Evolutionary conservation across 768 basidiomycete species (phyloP).

Genomic region (Russula griseocarnosa): DNA sequence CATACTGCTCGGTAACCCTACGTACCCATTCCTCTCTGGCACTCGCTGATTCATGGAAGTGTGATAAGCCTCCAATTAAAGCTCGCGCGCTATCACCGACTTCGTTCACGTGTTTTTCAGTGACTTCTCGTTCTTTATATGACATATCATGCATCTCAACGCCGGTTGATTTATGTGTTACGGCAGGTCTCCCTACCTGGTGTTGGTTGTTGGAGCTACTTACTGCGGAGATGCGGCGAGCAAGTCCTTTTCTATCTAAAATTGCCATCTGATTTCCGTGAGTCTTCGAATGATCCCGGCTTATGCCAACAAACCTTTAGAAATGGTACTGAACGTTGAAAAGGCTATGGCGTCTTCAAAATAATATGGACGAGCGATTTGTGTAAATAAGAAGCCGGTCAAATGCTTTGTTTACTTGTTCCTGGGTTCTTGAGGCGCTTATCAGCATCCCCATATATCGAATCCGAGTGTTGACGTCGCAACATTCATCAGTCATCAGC

Average conservation of each 20-base stretch:
- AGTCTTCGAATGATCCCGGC: background rate
- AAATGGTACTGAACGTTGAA: conserved; percentile 2
- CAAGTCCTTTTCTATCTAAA: background rate
- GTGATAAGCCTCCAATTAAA: background rate
- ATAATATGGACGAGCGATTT: background rate
- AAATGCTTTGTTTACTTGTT: background rate
- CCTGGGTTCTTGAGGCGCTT: conserved; percentile 4
- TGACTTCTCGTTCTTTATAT: background rate
- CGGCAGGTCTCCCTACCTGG: background rate
- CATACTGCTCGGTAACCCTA: background rate
- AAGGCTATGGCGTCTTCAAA: background rate
- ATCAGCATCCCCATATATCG: background rate
- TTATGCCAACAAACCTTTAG: background rate
- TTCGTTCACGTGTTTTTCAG: background rate
- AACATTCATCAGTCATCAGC: background rate
- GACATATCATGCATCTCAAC: background rate
- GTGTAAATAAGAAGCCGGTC: background rate
- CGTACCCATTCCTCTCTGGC: background rate
- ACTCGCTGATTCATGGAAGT: background rate
- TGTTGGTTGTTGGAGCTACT: background rate
- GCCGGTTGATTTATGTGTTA: background rate
- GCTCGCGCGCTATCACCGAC: background rate
- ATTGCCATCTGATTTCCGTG: background rate
- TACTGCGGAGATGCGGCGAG: background rate
- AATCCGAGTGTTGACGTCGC: background rate